These are phyloP conservation scores for Hymenoscyphus repandus DNA, from an alignment of 2,329 filamentous ascomycete species.

Conservation along the genomic window DNA sequence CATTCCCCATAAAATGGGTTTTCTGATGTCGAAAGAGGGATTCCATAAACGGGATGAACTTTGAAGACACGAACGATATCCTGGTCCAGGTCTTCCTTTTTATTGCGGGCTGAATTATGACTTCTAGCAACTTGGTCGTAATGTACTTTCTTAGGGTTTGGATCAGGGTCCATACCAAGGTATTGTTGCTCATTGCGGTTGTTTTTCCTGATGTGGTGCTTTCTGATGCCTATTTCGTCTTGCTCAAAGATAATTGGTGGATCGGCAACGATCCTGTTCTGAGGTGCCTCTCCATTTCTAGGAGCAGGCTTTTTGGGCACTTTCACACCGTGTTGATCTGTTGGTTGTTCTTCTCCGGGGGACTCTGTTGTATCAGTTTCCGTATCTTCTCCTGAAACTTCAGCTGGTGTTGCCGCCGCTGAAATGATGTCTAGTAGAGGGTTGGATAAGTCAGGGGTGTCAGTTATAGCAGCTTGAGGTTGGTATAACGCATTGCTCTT, in stretches of 20 bases:
- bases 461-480: constrained; percentile 7
- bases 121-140: constrained; percentile 24
- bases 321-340: constrained; percentile 27
- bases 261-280: constrained; percentile 23
- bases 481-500: constrained; percentile 11
- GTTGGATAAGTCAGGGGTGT: constrained; percentile 4
- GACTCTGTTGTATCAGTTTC: constrained; percentile 16
- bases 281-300: constrained; percentile 21
- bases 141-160: constrained; percentile 26
- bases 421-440: constrained; percentile 14
- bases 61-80: constrained; percentile 17
- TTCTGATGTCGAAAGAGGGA: constrained; percentile 14
- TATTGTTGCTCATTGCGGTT: constrained; percentile 22
- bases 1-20: constrained; percentile 12
- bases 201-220: constrained; percentile 21
- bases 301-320: constrained; percentile 24
- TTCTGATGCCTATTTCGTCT: constrained; percentile 28
- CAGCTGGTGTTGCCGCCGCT: constrained; percentile 17
- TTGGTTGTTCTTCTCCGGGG: constrained; percentile 19
- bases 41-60: constrained; percentile 19
- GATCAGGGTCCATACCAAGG: constrained; percentile 23
- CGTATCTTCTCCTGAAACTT: constrained; percentile 16
- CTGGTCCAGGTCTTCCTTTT: constrained; percentile 26
- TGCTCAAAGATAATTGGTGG: constrained; percentile 24
- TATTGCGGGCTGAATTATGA: constrained; percentile 26